Evolutionary conservation across 140 eudicot genomes (phyloP).

Genomic region (Cichorium intybus): DNA sequence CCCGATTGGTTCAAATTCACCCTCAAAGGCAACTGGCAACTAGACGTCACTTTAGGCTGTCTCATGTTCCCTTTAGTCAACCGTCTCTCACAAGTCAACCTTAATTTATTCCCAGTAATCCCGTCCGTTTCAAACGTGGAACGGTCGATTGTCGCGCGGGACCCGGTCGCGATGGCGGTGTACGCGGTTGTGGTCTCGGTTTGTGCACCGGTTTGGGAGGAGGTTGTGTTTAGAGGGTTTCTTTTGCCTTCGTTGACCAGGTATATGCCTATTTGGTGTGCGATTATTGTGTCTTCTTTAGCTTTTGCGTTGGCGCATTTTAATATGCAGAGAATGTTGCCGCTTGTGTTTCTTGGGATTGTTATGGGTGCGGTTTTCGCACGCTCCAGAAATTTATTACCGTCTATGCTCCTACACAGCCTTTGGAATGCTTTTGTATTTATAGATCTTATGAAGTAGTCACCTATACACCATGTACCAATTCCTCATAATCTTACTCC

Average conservation of each 20-base stretch:
- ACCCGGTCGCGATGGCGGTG: conserved; percentile 69
- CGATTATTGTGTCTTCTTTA: conserved; percentile 48
- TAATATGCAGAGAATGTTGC: conserved; percentile 75
- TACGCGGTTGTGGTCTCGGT: conserved; percentile 49
- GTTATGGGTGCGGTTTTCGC: conserved; percentile 57
- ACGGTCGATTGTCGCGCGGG: conserved; percentile 77
- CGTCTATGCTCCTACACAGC: conserved; percentile 64
- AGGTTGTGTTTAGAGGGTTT: conserved; percentile 79
- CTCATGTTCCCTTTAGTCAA: conserved; percentile 88
- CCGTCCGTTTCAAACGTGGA: conserved; percentile 76
- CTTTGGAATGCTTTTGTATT: conserved; percentile 75
- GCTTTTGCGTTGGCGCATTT: conserved; percentile 74
- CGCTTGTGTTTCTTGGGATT: conserved; percentile 75
- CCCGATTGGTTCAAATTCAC: conserved; percentile 73
- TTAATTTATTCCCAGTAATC: conserved; percentile 52
- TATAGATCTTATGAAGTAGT: conserved; percentile 45
- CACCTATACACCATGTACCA: background rate
- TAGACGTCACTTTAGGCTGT: conserved; percentile 76
- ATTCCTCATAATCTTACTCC: background rate
- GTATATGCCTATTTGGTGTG: conserved; percentile 85
- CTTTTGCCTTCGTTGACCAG: conserved; percentile 79
- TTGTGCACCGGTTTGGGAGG: conserved; percentile 91
- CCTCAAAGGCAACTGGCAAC: conserved; percentile 61
- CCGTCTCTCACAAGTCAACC: conserved; percentile 74
- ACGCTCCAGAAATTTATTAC: conserved; percentile 57